Conservation (phyloP, 2,329 filamentous ascomycete species). For the Aspergillus quadrilineatus region DNA sequence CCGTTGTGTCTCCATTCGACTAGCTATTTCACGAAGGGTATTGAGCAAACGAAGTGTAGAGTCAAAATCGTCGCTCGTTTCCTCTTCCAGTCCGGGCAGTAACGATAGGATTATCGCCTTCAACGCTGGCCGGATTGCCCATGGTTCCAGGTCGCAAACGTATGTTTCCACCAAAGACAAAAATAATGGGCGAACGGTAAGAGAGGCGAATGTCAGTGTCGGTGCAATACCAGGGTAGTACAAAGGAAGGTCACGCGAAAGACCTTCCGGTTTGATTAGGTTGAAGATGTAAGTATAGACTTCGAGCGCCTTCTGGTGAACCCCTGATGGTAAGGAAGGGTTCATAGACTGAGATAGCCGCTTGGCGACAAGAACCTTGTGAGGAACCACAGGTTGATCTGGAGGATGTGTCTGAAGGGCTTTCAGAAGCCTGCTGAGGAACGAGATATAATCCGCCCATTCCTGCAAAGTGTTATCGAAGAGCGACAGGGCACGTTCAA, state of each 20-base stretch:
- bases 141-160: conserved; percentile 69
- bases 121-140: conserved; percentile 76
- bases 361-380: conserved; percentile 80
- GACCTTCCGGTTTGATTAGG: conserved; percentile 73
- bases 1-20: conserved; percentile 54
- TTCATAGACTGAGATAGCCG: conserved; percentile 94
- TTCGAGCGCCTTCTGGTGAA: conserved; percentile 95
- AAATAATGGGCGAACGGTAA: conserved; percentile 83
- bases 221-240: conserved; percentile 88
- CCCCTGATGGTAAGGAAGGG: conserved; percentile 86
- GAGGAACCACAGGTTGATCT: conserved; percentile 70
- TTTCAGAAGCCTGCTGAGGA: conserved; percentile 87
- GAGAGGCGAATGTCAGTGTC: conserved; percentile 89
- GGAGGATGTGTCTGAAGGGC: conserved; percentile 83
- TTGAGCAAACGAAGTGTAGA: conserved; percentile 76
- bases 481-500: conserved; percentile 81
- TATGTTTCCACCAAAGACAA: conserved; percentile 80
- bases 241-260: conserved; percentile 78
- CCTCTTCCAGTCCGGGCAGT: conserved; percentile 88
- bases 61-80: conserved; percentile 96
- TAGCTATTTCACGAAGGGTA: conserved; percentile 64
- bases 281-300: conserved; percentile 89
- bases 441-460: conserved; percentile 99
- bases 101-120: conserved; percentile 88
- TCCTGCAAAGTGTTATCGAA: conserved; percentile 95